Conservation (phyloP, 805 yeast species). For the Candida vartiovaarae region DNA sequence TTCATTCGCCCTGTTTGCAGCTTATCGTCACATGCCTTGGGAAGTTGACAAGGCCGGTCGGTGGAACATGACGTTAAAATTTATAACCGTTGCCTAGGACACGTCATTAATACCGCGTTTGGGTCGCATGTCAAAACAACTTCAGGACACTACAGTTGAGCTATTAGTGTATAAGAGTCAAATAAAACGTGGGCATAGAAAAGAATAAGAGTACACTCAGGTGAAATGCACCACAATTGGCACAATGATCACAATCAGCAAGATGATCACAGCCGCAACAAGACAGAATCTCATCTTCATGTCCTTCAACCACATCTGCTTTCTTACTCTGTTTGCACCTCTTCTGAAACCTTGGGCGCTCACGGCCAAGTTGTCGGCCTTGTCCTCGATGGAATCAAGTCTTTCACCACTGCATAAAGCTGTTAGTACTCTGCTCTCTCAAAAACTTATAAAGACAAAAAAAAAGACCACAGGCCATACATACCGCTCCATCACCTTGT, state of each 20-base stretch:
- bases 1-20: too few species aligned
- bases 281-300: constrained; percentile 92
- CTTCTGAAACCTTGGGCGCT: constrained; percentile 93
- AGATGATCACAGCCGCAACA: constrained; percentile 69
- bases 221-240: constrained; percentile 90
- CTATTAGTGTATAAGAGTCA: too few species aligned
- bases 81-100: too few species aligned
- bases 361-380: constrained; percentile 87
- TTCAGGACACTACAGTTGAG: too few species aligned
- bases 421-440: constrained; percentile 56
- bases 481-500: constrained; percentile 76
- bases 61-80: too few species aligned
- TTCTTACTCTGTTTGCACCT: constrained; percentile 95
- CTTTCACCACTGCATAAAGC: constrained; percentile 87
- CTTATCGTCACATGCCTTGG: too few species aligned
- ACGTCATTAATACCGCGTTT: too few species aligned
- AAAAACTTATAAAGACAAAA: constrained; percentile 46
- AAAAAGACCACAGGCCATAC: background rate
- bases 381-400: constrained; percentile 83
- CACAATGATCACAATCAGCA: constrained; percentile 81
- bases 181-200: too few species aligned
- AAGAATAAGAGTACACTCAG: constrained; percentile 1
- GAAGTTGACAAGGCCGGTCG: too few species aligned
- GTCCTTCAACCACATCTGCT: constrained; percentile 99
- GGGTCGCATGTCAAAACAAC: too few species aligned